Evolutionary conservation across 768 basidiomycete species (phyloP), one percentile per base, ranked within the genome.

Genomic region (Mrakia blollopis): DNA sequence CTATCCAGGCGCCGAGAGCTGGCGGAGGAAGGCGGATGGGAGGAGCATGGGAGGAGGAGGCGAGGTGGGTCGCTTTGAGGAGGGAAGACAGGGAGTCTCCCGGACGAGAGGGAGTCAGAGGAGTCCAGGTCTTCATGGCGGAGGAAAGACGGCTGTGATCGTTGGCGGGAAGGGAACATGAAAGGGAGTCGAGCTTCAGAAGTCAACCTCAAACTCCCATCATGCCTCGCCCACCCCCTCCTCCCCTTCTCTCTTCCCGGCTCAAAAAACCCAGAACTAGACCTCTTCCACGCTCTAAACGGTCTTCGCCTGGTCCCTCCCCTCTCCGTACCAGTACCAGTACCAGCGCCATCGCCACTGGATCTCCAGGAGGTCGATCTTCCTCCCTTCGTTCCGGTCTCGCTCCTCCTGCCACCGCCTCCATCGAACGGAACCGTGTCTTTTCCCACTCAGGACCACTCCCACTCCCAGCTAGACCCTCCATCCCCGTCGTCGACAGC

Each of bases 1-100:
- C 96, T 72, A 96, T 88, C 79, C 87, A 86, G 0, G 76, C 76
- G 8, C 76, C 76, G 2, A 77, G 80, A 83, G 35, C 79, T 80
- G 28, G 77, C 69, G 61, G 81, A 65, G 74, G 78, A 70, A 41
- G 54, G 79, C 52, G 75, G 69, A 73, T 80, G 57, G 78, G 72
- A 16, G 47, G 18, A 16, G 61, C 28, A 5, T 25, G 30, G 0
- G 62, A 41, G 25, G 63, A 65, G 18, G 61, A 23, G n/a, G 44
- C 52, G 39, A 71, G 71, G 35, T 18, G 21, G 3, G 71, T 60
- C 14, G 9, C 50, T 52, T 72, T 60, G 54, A 72, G 71, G 18
- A 52, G 30, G 18, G 71, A 72, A 14, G 69, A 71, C 10, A 71
- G 25, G 4, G 69, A 18, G 14, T 72, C 71, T 1, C 71, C 71